phyloP scores from a whole-genome alignment of 2,329 filamentous ascomycete species.

The Fonsecaea pedrosoi region DNA sequence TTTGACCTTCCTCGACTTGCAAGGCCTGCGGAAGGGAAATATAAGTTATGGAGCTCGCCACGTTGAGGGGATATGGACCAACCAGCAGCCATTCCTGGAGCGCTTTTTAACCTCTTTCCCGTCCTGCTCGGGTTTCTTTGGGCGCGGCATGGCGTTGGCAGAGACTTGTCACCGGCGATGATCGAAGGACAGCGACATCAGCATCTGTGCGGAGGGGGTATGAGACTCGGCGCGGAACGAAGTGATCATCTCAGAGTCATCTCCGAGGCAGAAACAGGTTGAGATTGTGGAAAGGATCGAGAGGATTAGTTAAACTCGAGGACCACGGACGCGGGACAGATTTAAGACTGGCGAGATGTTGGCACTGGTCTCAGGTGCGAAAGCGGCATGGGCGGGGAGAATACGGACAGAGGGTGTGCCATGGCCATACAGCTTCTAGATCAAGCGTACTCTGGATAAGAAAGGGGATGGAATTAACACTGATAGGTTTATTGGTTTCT shows the following conservation, averaged over 20 bases:
- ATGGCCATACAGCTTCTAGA: conserved; percentile 8
- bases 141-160: conserved; percentile 63
- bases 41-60: conserved; percentile 25
- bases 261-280: neutral
- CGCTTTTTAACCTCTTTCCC: conserved; percentile 69
- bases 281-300: conserved; percentile 7
- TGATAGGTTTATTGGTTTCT: neutral
- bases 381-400: conserved; percentile 20
- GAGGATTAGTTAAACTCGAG: conserved; percentile 13
- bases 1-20: conserved; percentile 80
- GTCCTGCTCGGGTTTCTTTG: conserved; percentile 60
- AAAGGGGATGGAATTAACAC: conserved; percentile 11
- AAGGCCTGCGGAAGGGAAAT: conserved; percentile 63
- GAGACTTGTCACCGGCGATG: conserved; percentile 26
- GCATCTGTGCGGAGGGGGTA: conserved; percentile 3
- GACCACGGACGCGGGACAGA: conserved; percentile 12
- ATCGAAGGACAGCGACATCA: conserved; percentile 27
- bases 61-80: conserved; percentile 20
- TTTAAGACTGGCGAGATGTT: conserved; percentile 18
- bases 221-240: neutral
- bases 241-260: conserved; percentile 17
- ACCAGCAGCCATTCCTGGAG: conserved; percentile 74
- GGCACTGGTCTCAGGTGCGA: conserved; percentile 13
- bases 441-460: conserved; percentile 12
- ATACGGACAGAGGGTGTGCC: conserved; percentile 9